These are phyloP conservation scores for Pythium dissotocum DNA, from an alignment of 352 stramenopile species.

Conservation along the genomic window DNA sequence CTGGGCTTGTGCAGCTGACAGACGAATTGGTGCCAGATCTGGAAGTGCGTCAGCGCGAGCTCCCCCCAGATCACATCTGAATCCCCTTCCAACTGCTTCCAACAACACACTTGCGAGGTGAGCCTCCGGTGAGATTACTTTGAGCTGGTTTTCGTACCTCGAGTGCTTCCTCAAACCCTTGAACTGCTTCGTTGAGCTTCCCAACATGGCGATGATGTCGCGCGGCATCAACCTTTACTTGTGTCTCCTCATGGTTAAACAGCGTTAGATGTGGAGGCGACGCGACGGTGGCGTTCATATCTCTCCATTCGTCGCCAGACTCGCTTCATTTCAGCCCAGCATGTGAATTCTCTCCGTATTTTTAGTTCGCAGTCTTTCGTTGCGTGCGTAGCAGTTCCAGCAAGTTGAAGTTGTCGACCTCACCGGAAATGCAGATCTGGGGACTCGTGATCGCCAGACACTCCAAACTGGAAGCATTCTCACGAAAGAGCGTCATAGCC, in stretches of 20 bases:
- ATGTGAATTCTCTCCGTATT: slow-evolving; percentile 8
- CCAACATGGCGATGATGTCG: slow-evolving; percentile 38
- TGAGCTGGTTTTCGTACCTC: slow-evolving; percentile 32
- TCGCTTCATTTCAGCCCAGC: background rate
- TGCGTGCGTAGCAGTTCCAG: background rate
- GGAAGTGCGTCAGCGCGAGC: slow-evolving; percentile 57
- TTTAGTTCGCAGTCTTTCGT: slow-evolving; percentile 8
- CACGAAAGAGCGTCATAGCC: slow-evolving; percentile 28
- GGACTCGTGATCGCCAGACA: slow-evolving; percentile 43
- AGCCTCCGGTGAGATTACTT: background rate
- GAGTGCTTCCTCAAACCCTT: slow-evolving; percentile 43
- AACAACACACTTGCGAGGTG: background rate
- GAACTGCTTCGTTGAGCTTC: slow-evolving; percentile 41
- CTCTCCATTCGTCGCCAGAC: background rate
- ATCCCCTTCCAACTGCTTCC: slow-evolving; percentile 48
- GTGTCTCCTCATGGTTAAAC: slow-evolving; percentile 34
- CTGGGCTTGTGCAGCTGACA: slow-evolving; percentile 41
- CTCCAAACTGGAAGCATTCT: slow-evolving; percentile 41
- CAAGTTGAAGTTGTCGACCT: slow-evolving; percentile 55
- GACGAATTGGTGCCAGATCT: slow-evolving; percentile 52
- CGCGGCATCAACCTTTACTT: slow-evolving; percentile 32
- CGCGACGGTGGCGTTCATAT: background rate
- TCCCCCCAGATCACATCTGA: slow-evolving; percentile 59
- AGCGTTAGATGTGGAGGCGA: background rate
- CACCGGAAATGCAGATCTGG: slow-evolving; percentile 38